Conservation (phyloP, 108 stramenopile genomes). For the Skeletonema menzelii region DNA sequence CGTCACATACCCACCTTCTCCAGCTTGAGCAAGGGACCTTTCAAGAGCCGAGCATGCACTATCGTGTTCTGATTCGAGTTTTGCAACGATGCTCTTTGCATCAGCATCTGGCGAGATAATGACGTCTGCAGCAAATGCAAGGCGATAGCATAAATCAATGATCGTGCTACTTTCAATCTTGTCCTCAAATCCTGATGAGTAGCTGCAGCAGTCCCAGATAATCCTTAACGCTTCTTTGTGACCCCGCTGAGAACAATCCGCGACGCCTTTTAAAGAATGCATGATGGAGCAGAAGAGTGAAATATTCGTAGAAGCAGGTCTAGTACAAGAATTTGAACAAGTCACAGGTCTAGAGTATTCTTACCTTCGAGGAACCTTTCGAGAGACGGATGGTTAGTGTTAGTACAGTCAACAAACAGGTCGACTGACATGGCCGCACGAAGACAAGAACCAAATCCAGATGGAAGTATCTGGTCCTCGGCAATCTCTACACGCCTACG, state of each 20-base stretch:
- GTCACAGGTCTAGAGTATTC: slow-evolving; percentile 33
- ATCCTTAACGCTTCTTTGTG: slow-evolving; percentile 40
- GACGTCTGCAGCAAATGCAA: slow-evolving; percentile 38
- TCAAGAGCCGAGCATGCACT: slow-evolving; percentile 29
- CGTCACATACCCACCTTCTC: slow-evolving; percentile 17
- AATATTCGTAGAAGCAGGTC: slow-evolving; percentile 61
- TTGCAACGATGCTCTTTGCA: slow-evolving; percentile 21
- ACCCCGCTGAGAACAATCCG: slow-evolving; percentile 48
- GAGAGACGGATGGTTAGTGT: slow-evolving; percentile 23
- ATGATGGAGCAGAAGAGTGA: slow-evolving; percentile 42
- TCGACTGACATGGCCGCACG: slow-evolving; percentile 49
- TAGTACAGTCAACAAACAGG: slow-evolving; percentile 50
- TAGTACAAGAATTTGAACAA: slow-evolving; percentile 40
- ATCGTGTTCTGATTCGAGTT: slow-evolving; percentile 37
- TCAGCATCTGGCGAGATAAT: slow-evolving; percentile 26
- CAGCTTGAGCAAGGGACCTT: slow-evolving; percentile 31
- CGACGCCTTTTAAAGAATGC: slow-evolving; percentile 37
- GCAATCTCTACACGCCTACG: slow-evolving; percentile 41
- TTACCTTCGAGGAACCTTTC: slow-evolving; percentile 49
- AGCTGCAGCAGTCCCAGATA: slow-evolving; percentile 40
- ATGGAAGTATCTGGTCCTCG: slow-evolving; percentile 48
- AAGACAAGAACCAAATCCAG: slow-evolving; percentile 46
- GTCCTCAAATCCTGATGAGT: slow-evolving; percentile 29
- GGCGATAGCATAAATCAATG: slow-evolving; percentile 45
- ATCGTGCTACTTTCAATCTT: slow-evolving; percentile 16